These are phyloP conservation scores for Quercus glauca DNA, from an alignment of 306 rosid species.

Conservation along the genomic window DNA sequence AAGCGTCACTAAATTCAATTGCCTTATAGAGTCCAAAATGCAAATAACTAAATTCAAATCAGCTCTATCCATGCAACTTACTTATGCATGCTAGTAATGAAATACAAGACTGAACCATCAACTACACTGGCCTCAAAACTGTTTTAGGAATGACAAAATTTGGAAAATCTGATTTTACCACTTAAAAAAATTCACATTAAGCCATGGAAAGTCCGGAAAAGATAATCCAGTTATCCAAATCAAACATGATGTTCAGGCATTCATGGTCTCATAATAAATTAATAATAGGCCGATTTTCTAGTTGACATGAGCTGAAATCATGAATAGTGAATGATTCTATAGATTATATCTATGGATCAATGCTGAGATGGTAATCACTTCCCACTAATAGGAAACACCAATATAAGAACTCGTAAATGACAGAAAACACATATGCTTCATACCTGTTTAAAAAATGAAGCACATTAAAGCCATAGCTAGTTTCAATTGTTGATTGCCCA, in stretches of 20 bases:
- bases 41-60: conserved; percentile 9
- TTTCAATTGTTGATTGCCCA: conserved; percentile 95
- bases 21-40: background rate
- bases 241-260: background rate
- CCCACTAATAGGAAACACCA: conserved; percentile 6
- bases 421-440: background rate
- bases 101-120: background rate
- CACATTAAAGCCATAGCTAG: conserved; percentile 96
- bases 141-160: background rate
- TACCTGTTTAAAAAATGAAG: conserved; percentile 93
- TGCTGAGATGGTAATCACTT: conserved; percentile 12
- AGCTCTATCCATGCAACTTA: background rate
- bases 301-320: background rate
- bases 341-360: background rate
- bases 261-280: background rate
- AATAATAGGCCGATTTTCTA: background rate
- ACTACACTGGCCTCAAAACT: background rate
- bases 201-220: background rate
- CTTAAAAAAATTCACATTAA: background rate
- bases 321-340: background rate
- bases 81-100: background rate
- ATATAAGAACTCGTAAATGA: background rate
- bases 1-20: background rate
- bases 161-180: background rate
- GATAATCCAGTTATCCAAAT: background rate